phyloP scores from a whole-genome alignment of 225 moss, liverwort and hornwort genomes.

The Physcomitrium patens region DNA sequence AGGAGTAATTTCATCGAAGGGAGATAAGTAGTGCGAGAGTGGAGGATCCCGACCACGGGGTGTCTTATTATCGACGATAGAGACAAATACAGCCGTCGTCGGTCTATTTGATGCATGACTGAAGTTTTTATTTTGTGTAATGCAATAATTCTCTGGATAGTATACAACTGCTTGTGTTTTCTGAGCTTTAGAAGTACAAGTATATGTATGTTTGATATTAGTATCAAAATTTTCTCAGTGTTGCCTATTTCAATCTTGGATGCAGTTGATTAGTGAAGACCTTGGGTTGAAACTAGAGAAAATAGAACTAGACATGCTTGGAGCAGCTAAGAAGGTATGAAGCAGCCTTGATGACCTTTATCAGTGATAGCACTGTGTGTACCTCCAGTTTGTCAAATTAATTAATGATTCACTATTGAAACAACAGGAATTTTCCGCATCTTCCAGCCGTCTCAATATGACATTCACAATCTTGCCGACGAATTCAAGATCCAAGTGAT shows the following conservation, averaged over 20 bases:
- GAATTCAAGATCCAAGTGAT: neutral
- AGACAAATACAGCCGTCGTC: too few relatives aligned
- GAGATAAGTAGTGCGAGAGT: too few relatives aligned
- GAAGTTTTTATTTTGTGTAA: too few relatives aligned
- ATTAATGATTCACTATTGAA: neutral
- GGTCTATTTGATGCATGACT: too few relatives aligned
- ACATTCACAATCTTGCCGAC: neutral
- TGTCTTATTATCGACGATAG: too few relatives aligned
- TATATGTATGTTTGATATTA: neutral
- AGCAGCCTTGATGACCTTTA: neutral
- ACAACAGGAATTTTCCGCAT: neutral
- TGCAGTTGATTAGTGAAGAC: conserved; percentile 88
- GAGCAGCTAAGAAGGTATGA: conserved; percentile 79
- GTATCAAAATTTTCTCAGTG: neutral
- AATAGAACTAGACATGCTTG: conserved; percentile 74
- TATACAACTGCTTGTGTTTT: neutral
- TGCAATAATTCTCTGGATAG: neutral
- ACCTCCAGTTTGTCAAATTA: neutral
- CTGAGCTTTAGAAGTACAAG: neutral
- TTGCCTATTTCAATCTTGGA: conserved; percentile 10
- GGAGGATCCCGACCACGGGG: too few relatives aligned
- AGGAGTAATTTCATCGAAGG: too few relatives aligned
- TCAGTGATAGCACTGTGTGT: neutral
- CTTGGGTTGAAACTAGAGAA: conserved; percentile 85
- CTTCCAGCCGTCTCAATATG: conserved; percentile 4